Base-by-base conservation (phyloP, 768 basidiomycete genomes). In the Tylopilus balloui region DNA sequence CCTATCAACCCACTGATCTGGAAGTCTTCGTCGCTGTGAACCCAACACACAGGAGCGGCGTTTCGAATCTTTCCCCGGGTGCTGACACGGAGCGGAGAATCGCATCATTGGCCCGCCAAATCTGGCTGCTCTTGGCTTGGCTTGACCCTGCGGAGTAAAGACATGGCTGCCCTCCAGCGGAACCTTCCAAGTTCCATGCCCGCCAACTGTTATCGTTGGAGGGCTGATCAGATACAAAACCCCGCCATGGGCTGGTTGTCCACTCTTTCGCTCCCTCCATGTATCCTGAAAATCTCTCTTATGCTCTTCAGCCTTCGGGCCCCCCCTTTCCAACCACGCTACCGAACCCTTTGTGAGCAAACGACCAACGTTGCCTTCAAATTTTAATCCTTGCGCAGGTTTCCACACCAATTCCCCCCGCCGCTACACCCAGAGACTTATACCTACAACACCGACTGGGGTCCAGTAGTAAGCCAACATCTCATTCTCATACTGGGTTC, bases 161-260 rank as follows among this genome's bases (percentile, higher is more conserved):
- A 15, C 34, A 7, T 34, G 34, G 34, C n/a, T 17, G 15, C n/a
- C 34, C 31, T 47, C 45, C 37, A 12, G 15, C 6, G 12, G 55
- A 56, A 52, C 2, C 1, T 45, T 48, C 46, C 19, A 46, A 10
- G 21, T 6, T 15, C 4, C 31, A 23, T n/a, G n/a, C n/a, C n/a
- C 2, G 28, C 49, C 55, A 51, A 8, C 24, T 52, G 37, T 28
- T 27, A 32, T 38, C 35, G 54, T 56, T 57, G 55, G 55, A 28
- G 34, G 32, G 46, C 8, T 40, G 31, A 0, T 31, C 10, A 4
- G 17, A 2, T 38, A 45, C 17, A 51, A 54, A 56, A 40, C n/a
- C 8, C 19, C 15, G 4, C 3, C 34, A 8, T 4, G 4, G 5
- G 45, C 21, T 28, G 19, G n/a, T 32, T 15, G 1, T 27, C 27